Percentiles rank a stretch among this genome's conserved stretches.
phyloP scores from a whole-genome alignment of 179 eudicot genomes.

The Camellia oleifera region DNA sequence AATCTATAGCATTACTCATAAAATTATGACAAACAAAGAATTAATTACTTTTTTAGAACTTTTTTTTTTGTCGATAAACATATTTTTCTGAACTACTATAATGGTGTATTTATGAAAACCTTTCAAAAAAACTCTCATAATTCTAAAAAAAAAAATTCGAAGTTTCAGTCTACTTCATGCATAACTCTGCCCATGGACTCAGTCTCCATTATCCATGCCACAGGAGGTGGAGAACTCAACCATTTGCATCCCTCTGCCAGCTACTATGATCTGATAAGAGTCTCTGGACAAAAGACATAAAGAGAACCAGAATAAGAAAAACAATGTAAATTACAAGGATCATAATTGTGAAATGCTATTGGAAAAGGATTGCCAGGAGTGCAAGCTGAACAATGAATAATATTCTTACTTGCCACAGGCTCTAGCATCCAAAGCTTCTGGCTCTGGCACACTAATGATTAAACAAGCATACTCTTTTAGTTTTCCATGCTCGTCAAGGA shows the following conservation, averaged over 20 bases:
- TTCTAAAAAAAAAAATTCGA: too few relatives aligned
- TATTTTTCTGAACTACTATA: too few relatives aligned
- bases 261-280: conserved; percentile 73
- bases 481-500: conserved; percentile 37
- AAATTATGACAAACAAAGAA: too few relatives aligned
- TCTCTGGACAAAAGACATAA: conserved; percentile 40
- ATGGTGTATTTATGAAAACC: too few relatives aligned
- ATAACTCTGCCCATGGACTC: too few relatives aligned
- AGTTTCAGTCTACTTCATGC: too few relatives aligned
- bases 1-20: too few relatives aligned
- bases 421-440: conserved; percentile 87
- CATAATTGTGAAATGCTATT: not conserved
- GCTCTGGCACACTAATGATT: conserved; percentile 89
- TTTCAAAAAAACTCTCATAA: too few relatives aligned
- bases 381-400: not conserved
- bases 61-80: too few relatives aligned
- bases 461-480: conserved; percentile 56
- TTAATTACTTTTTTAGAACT: too few relatives aligned
- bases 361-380: not conserved
- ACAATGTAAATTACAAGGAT: not conserved
- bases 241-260: conserved; percentile 97
- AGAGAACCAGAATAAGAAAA: conserved; percentile 18
- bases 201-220: conserved; percentile 22
- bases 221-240: conserved; percentile 55
- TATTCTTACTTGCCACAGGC: conserved; percentile 54